These are phyloP conservation scores for Lepidium didymum DNA, from an alignment of 345 rosid species.

Conservation along the genomic window DNA sequence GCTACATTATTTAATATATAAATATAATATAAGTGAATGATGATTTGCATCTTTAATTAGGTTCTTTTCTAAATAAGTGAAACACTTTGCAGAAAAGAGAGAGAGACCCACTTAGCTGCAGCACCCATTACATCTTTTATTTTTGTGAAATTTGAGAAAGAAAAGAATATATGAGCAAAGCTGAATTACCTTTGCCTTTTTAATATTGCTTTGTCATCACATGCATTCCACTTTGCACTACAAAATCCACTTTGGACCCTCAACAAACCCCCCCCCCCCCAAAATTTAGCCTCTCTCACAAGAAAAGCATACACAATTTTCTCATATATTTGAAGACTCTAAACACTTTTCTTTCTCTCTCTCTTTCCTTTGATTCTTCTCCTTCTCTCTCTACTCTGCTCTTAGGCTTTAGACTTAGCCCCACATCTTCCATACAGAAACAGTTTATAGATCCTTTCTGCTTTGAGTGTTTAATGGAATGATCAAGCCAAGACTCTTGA, in stretches of 20 bases:
- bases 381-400: not conserved
- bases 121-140: conserved; percentile 30
- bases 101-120: conserved; percentile 53
- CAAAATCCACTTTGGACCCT: conserved; percentile 72
- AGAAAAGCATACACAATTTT: conserved; percentile 57
- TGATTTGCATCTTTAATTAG: conserved; percentile 30
- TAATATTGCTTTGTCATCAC: conserved; percentile 79
- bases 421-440: not conserved
- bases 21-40: conserved; percentile 23
- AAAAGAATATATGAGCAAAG: conserved; percentile 42
- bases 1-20: conserved; percentile 3
- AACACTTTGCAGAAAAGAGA: conserved; percentile 42
- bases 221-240: conserved; percentile 95
- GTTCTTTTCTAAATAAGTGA: conserved; percentile 29
- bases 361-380: conserved; percentile 14
- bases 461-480: conserved; percentile 17
- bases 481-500: conserved; percentile 16
- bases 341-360: conserved; percentile 18
- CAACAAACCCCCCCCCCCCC: conserved; percentile 9
- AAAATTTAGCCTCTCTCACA: conserved; percentile 49
- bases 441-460: conserved; percentile 3
- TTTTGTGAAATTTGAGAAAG: conserved; percentile 42
- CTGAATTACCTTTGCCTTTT: conserved; percentile 77
- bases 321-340: conserved; percentile 25
- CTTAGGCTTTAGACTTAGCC: conserved; percentile 10